Evolutionary conservation across 2,329 filamentous ascomycete species (phyloP).

Genomic region (Chalaropsis thielavioides): DNA sequence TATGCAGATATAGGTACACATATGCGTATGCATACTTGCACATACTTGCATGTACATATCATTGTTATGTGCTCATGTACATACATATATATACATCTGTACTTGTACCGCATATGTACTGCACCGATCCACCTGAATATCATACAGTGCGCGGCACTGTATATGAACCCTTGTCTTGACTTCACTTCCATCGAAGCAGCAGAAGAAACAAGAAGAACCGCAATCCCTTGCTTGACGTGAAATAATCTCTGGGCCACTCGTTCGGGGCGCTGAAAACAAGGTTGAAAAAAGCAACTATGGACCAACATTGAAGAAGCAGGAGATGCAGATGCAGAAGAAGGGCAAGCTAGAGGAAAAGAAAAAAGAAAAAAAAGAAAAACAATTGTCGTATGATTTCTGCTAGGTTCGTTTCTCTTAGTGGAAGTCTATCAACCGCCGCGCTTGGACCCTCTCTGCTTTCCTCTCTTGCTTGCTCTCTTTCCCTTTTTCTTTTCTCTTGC

Average conservation of each 20-base stretch:
- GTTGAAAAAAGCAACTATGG: too few species aligned
- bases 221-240: background rate
- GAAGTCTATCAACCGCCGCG: background rate
- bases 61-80: too few species aligned
- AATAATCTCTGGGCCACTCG: background rate
- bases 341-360: background rate
- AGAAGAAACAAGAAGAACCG: background rate
- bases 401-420: background rate
- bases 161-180: background rate
- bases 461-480: too few species aligned
- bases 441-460: conserved; percentile 1
- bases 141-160: background rate
- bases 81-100: too few species aligned
- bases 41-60: too few species aligned
- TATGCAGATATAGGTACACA: too few species aligned
- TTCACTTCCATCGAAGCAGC: background rate
- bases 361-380: background rate
- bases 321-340: background rate
- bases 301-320: too few species aligned
- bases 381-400: background rate
- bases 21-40: too few species aligned
- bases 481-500: background rate
- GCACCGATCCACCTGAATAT: background rate
- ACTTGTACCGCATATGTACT: background rate
- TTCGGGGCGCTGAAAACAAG: too few species aligned